phyloP scores from a whole-genome alignment of 805 yeast genomes.

The Myxozyma nipponensis region DNA sequence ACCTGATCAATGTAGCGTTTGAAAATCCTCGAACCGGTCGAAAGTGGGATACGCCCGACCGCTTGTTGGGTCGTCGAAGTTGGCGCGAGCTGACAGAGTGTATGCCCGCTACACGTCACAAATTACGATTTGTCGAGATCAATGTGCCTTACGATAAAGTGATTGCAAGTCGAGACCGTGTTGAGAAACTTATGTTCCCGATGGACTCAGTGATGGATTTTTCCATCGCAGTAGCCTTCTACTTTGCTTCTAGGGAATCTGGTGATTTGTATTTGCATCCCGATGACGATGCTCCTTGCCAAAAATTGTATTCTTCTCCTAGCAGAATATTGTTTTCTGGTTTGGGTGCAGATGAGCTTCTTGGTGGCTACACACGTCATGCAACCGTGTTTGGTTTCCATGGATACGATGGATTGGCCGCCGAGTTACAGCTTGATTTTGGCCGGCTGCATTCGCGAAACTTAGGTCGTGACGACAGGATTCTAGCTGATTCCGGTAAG shows the following conservation, averaged over 20 bases:
- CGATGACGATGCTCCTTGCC: conserved; percentile 4
- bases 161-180: conserved; percentile 47
- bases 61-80: conserved; percentile 66
- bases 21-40: conserved; percentile 70
- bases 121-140: conserved; percentile 44
- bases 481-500: conserved; percentile 78
- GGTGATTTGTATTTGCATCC: conserved; percentile 35
- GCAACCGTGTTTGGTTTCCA: conserved; percentile 39
- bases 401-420: conserved; percentile 45
- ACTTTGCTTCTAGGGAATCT: conserved; percentile 71
- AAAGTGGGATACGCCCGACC: conserved; percentile 71
- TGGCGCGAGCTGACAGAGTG: conserved; percentile 45
- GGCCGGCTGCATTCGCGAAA: conserved; percentile 72
- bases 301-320: conserved; percentile 44
- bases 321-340: conserved; percentile 83
- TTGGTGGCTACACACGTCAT: conserved; percentile 93
- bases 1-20: conserved; percentile 88
- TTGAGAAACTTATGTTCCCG: conserved; percentile 71
- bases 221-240: conserved; percentile 92
- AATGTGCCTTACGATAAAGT: conserved; percentile 72
- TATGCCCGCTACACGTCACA: too few relatives aligned
- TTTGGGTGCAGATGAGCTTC: conserved; percentile 93
- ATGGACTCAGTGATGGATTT: conserved; percentile 90
- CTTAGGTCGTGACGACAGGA: conserved; percentile 88
- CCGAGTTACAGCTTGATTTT: conserved; percentile 68